Percentiles rank a stretch among this genome's conserved stretches.
These are phyloP conservation scores for Polyporus arcularius DNA, from an alignment of 768 basidiomycete species.

Conservation along the genomic window DNA sequence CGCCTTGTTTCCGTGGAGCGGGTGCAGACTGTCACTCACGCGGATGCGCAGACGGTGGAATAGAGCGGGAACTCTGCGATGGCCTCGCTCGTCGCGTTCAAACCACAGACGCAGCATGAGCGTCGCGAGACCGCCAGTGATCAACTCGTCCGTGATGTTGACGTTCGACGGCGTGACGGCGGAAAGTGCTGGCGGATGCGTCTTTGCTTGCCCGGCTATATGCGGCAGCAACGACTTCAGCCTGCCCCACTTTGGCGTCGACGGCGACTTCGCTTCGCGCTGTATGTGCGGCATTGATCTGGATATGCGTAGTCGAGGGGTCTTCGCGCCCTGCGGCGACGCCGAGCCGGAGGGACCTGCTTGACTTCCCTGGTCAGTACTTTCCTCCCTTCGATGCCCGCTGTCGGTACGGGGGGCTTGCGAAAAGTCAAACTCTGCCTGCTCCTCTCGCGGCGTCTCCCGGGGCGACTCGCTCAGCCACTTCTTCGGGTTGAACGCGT, in stretches of 20 bases:
- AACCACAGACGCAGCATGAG: constrained; percentile 83
- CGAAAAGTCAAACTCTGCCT: constrained; percentile 7
- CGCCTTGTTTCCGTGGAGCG: constrained; percentile 71
- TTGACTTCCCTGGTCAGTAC: constrained; percentile 3
- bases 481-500: constrained; percentile 57
- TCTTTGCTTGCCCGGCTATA: constrained; percentile 37
- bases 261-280: constrained; percentile 25
- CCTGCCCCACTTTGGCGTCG: constrained; percentile 55
- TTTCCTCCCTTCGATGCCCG: constrained; percentile 3
- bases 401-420: constrained; percentile 7
- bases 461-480: constrained; percentile 39
- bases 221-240: constrained; percentile 68
- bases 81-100: constrained; percentile 83
- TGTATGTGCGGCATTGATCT: constrained; percentile 31
- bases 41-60: constrained; percentile 82
- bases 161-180: constrained; percentile 55
- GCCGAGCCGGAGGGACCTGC: background rate
- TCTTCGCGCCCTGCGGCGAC: constrained; percentile 5
- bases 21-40: constrained; percentile 84
- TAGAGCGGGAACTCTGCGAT: constrained; percentile 76
- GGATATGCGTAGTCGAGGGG: constrained; percentile 25
- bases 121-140: constrained; percentile 75
- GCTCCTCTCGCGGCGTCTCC: constrained; percentile 14
- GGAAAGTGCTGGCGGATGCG: constrained; percentile 42
- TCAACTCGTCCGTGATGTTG: constrained; percentile 82